Evolutionary conservation across 73 alveolate genomes (phyloP).

Genomic region (Paramecium primaurelia): DNA sequence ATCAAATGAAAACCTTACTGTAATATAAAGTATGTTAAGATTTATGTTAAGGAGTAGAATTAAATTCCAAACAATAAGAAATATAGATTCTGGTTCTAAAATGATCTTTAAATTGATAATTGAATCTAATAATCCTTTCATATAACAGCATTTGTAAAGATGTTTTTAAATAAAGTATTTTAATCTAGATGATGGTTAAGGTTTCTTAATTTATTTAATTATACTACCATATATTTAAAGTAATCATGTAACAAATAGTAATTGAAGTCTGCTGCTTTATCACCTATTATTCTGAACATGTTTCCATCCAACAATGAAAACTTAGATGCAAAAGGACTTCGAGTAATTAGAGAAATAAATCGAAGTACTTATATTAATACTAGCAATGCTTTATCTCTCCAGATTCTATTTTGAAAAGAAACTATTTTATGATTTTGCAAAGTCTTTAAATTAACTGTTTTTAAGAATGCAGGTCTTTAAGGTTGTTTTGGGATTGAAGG

Average conservation of each 20-base stretch:
- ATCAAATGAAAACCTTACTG: conserved; percentile 11
- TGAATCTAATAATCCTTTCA: background rate
- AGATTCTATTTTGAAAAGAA: background rate
- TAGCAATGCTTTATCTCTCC: background rate
- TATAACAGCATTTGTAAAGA: background rate
- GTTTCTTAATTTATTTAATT: background rate
- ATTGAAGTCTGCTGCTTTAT: conserved; percentile 5
- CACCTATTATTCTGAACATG: conserved; percentile 33
- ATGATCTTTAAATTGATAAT: background rate
- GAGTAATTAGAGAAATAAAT: background rate
- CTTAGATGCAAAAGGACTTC: background rate
- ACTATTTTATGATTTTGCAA: background rate
- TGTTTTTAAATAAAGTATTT: background rate
- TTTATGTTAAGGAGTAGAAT: background rate
- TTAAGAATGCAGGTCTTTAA: background rate
- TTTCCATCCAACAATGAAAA: background rate
- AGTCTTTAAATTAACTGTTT: background rate
- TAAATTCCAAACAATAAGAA: background rate
- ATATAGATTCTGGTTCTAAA: background rate
- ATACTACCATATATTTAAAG: conserved; percentile 25
- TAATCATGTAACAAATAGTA: background rate
- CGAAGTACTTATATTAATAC: background rate
- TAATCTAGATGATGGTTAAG: background rate
- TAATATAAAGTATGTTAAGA: background rate
- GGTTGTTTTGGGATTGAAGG: background rate